A percentile compares a stretch with the other conserved stretches of the same genome.
phyloP scores from a whole-genome alignment of 352 stramenopile species.

The Phytophthora sansomeana region DNA sequence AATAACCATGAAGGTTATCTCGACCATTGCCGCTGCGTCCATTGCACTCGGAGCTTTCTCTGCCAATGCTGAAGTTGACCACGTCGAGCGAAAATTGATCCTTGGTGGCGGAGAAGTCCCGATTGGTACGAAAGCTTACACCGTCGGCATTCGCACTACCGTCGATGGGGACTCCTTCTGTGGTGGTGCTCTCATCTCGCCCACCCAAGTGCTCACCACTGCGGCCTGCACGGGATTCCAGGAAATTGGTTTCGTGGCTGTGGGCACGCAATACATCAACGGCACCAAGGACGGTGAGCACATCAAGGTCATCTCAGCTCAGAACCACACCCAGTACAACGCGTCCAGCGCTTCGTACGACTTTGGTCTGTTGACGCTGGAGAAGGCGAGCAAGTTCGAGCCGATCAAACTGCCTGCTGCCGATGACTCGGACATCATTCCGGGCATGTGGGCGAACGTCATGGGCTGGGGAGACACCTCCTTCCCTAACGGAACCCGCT shows the following conservation, averaged over 20 bases:
- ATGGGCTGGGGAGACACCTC: slow-evolving; percentile 42
- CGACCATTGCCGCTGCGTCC: slow-evolving; percentile 12
- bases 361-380: slow-evolving; percentile 51
- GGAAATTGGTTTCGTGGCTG: slow-evolving; percentile 5
- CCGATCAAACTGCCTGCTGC: slow-evolving; percentile 39
- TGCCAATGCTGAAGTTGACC: slow-evolving; percentile 1
- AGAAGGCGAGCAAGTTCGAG: slow-evolving; percentile 30
- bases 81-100: slow-evolving; percentile 32
- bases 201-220: slow-evolving; percentile 20
- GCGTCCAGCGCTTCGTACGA: slow-evolving; percentile 27
- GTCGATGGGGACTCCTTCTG: slow-evolving; percentile 23
- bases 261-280: slow-evolving; percentile 29
- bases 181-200: slow-evolving; percentile 16
- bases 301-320: slow-evolving; percentile 14
- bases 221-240: slow-evolving; percentile 9
- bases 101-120: slow-evolving; percentile 46
- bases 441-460: slow-evolving; percentile 31
- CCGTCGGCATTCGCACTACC: slow-evolving; percentile 24
- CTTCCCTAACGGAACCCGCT: slow-evolving; percentile 24
- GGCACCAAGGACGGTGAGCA: slow-evolving; percentile 29
- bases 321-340: slow-evolving; percentile 21
- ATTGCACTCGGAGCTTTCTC: slow-evolving; percentile 10
- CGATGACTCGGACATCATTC: slow-evolving; percentile 33
- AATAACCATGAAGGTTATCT: slow-evolving; percentile 23
- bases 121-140: slow-evolving; percentile 44